These are phyloP conservation scores for Dinochytrium kinnereticum DNA, from an alignment of 371 early-diverging fungal genomes.

Conservation along the genomic window DNA sequence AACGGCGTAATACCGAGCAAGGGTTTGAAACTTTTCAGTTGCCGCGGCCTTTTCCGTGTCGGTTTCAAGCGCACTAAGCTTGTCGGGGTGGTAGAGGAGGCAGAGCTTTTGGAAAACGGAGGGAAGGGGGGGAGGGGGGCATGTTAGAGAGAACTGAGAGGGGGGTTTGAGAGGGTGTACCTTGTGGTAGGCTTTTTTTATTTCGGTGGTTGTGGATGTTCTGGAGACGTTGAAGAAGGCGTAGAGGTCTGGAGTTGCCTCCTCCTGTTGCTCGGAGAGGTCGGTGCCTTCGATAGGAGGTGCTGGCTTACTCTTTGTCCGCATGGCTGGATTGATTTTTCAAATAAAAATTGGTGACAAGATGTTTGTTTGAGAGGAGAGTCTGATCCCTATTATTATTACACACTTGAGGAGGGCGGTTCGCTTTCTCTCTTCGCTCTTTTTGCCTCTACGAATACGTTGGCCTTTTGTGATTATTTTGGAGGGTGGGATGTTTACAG, in stretches of 20 bases:
- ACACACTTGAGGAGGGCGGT: too few species aligned
- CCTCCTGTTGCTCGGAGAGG: conserved; percentile 12
- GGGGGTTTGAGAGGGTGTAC: neutral
- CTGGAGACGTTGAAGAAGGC: conserved; percentile 30
- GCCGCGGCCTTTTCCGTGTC: conserved; percentile 37
- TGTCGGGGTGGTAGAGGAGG: conserved; percentile 51
- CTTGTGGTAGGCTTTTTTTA: conserved; percentile 46
- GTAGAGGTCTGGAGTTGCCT: conserved; percentile 33
- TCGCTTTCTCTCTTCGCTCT: too few species aligned
- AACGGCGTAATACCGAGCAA: conserved; percentile 85
- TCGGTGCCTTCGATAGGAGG: conserved; percentile 6
- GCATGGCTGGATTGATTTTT: neutral
- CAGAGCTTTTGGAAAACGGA: conserved; percentile 29
- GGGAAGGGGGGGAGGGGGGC: neutral
- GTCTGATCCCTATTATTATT: too few species aligned
- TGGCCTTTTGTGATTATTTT: too few species aligned
- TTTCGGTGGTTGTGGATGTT: conserved; percentile 32
- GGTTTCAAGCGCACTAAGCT: conserved; percentile 27
- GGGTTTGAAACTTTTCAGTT: conserved; percentile 71
- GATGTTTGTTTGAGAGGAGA: too few species aligned
- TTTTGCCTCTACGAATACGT: too few species aligned
- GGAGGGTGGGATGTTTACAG: too few species aligned
- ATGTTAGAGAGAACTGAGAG: neutral
- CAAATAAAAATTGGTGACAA: neutral
- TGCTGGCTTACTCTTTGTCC: neutral